Evolutionary conservation across 148 eudicot genomes (phyloP).

Genomic region (Amaranthus hypochondriacus): DNA sequence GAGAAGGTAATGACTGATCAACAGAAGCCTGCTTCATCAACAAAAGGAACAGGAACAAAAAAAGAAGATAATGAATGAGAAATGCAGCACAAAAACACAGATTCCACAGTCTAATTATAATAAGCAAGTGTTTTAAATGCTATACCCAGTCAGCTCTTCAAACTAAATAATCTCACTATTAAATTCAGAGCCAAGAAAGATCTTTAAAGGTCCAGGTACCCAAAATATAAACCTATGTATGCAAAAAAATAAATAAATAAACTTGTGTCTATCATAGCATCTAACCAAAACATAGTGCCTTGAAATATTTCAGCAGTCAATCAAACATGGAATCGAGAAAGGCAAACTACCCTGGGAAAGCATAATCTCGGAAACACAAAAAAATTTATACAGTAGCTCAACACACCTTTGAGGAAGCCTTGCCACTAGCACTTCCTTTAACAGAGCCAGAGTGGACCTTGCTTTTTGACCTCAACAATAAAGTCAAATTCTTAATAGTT

Average conservation of each 20-base stretch:
- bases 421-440: constrained; percentile 61
- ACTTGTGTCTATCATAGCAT: not conserved
- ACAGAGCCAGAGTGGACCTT: constrained; percentile 51
- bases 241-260: not conserved
- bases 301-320: not conserved
- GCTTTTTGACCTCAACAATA: constrained; percentile 56
- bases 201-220: not conserved
- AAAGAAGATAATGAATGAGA: not conserved
- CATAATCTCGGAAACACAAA: not conserved
- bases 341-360: not conserved
- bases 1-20: constrained; percentile 82
- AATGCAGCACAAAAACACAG: not conserved
- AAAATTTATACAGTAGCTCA: not conserved
- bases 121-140: no score
- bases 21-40: constrained; percentile 54
- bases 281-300: not conserved
- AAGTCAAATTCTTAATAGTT: constrained; percentile 82
- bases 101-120: not conserved
- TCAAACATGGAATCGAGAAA: not conserved
- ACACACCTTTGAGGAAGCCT: constrained; percentile 84
- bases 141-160: not conserved
- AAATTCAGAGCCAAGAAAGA: not conserved
- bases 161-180: not conserved
- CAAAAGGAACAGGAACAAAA: not conserved
- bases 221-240: not conserved